Percentiles rank a stretch among this genome's conserved stretches.
Conservation (phyloP, 1,284 basidiomycete genomes). For the Albatrellus sp. region DNA sequence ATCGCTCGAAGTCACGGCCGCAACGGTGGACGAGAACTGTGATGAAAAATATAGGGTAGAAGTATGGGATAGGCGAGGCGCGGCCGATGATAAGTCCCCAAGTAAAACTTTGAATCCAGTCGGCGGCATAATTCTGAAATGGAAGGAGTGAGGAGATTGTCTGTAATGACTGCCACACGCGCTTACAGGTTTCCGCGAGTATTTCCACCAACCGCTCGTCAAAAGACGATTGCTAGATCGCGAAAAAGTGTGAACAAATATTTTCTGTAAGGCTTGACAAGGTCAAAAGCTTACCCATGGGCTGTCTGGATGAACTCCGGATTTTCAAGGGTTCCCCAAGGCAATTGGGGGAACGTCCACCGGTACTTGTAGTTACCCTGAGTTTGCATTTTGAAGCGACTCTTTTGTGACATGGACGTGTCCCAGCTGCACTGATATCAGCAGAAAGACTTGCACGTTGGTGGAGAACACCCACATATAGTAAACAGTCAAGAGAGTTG, state of each 20-base stretch:
- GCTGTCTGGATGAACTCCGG: slow-evolving; percentile 89
- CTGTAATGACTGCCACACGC: background rate
- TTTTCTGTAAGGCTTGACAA: background rate
- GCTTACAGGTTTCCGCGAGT: slow-evolving; percentile 76
- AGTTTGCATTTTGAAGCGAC: slow-evolving; percentile 94
- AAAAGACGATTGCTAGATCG: slow-evolving; percentile 64
- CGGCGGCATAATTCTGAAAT: slow-evolving; percentile 69
- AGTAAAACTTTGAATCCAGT: slow-evolving; percentile 80
- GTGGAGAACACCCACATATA: slow-evolving; percentile 47
- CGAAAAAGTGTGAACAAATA: slow-evolving; percentile 8
- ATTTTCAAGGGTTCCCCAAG: slow-evolving; percentile 77
- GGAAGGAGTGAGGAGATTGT: background rate
- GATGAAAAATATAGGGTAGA: slow-evolving; percentile 91
- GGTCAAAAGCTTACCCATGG: slow-evolving; percentile 52
- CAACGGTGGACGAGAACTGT: slow-evolving; percentile 81
- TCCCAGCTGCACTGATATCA: slow-evolving; percentile 57
- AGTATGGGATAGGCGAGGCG: slow-evolving; percentile 85
- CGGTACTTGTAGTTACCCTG: slow-evolving; percentile 82
- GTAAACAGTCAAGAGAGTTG: slow-evolving; percentile 75
- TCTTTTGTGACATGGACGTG: slow-evolving; percentile 94
- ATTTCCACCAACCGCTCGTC: slow-evolving; percentile 84
- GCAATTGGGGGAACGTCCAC: slow-evolving; percentile 90
- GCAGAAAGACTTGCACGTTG: background rate
- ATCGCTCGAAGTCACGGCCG: slow-evolving; percentile 88
- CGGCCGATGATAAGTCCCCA: slow-evolving; percentile 87